phyloP scores from a whole-genome alignment of 768 basidiomycete species.

The Pleurotus cornucopiae region DNA sequence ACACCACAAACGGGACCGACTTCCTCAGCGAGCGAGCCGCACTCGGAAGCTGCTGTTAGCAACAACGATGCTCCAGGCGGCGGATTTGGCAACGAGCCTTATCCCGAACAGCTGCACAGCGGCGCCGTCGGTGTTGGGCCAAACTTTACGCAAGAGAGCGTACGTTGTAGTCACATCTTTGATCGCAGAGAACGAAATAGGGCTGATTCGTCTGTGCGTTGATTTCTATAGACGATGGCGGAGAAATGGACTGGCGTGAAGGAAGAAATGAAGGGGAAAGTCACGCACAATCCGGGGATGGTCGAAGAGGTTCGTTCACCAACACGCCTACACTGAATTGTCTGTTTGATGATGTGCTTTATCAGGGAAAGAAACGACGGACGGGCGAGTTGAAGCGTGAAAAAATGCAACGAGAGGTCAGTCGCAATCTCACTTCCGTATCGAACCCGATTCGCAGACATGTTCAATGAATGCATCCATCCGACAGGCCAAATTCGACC shows the following conservation, averaged over 20 bases:
- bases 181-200: not conserved
- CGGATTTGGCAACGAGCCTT: constrained; percentile 10
- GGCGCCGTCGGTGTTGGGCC: constrained; percentile 42
- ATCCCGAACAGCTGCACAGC: constrained; percentile 40
- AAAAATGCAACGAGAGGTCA: not conserved
- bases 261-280: constrained; percentile 29
- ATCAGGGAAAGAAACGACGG: not conserved
- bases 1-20: not conserved
- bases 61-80: constrained; percentile 1
- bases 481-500: no score
- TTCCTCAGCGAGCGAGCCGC: not conserved
- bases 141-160: constrained; percentile 29
- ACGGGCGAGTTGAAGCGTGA: not conserved
- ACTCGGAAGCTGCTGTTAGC: no score
- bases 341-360: not conserved
- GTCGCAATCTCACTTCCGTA: not conserved
- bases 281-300: constrained; percentile 10
- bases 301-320: not conserved
- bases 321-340: not conserved
- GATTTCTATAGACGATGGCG: constrained; percentile 16
- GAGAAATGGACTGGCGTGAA: constrained; percentile 30
- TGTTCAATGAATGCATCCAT: no score
- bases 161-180: constrained; percentile 15
- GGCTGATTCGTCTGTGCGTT: not conserved
- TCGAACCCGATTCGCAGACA: no score